Conservation (phyloP, 1,284 basidiomycete species). For the Fomitopsis palustris region DNA sequence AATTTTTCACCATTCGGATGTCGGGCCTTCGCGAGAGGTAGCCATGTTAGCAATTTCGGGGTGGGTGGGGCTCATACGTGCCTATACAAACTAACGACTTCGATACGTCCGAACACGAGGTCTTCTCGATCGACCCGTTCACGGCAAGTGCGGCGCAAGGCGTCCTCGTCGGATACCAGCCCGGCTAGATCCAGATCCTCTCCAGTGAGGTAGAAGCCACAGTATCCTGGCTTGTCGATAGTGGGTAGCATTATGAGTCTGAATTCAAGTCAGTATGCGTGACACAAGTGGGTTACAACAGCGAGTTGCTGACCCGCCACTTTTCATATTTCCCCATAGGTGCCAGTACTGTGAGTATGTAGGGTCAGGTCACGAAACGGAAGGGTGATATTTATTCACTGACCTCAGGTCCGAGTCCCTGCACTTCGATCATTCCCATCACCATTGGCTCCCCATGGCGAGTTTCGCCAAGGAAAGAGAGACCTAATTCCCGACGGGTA, state of each 20-base stretch:
- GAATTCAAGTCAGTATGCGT: no score
- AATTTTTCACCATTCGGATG: constrained; percentile 34
- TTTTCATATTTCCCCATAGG: constrained; percentile 18
- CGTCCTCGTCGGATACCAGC: neutral
- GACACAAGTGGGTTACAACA: no score
- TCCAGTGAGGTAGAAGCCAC: neutral
- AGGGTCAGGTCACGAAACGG: neutral
- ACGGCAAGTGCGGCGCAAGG: neutral
- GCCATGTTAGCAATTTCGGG: neutral
- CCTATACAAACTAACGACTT: constrained; percentile 6
- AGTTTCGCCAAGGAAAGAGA: constrained; percentile 31
- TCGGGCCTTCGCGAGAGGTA: constrained; percentile 26
- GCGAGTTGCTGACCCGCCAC: no score
- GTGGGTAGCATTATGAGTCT: neutral
- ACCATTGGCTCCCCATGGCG: constrained; percentile 17
- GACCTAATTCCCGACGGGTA: constrained; percentile 25
- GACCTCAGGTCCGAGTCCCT: constrained; percentile 13
- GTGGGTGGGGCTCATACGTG: neutral
- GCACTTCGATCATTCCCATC: constrained; percentile 27
- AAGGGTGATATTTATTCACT: no score
- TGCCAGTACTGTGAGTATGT: constrained; percentile 7
- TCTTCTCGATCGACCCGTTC: constrained; percentile 6
- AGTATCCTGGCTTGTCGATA: constrained; percentile 1
- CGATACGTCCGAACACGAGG: constrained; percentile 5
- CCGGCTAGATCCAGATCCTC: neutral